phyloP scores from a whole-genome alignment of 148 eudicot genomes.

The Fagopyrum homotropicum region DNA sequence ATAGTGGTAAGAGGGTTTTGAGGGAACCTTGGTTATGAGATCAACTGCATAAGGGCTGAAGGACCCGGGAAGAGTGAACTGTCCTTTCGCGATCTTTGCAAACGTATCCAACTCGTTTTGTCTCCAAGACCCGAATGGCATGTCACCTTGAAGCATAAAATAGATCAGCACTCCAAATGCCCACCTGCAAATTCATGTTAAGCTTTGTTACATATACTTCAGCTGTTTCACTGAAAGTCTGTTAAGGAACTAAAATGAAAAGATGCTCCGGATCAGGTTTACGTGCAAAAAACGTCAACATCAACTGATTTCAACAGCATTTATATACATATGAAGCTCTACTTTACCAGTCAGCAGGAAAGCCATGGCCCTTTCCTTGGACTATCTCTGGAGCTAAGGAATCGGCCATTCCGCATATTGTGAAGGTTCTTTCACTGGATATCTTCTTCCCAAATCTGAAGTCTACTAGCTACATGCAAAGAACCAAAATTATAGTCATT shows the following conservation, averaged over 20 bases:
- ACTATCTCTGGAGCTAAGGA: constrained; percentile 95
- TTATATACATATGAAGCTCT: neutral
- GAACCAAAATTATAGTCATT: constrained; percentile 6
- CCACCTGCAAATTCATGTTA: constrained; percentile 61
- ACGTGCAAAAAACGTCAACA: neutral
- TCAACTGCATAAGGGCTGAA: constrained; percentile 67
- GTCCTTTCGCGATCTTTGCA: constrained; percentile 88
- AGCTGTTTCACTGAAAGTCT: no score
- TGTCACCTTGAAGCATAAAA: constrained; percentile 90
- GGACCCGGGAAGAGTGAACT: constrained; percentile 58
- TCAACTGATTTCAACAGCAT: neutral
- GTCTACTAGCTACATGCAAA: constrained; percentile 65
- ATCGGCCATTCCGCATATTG: constrained; percentile 85
- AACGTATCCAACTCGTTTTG: constrained; percentile 77
- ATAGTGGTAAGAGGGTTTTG: neutral
- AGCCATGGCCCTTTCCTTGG: constrained; percentile 84
- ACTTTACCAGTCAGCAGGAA: constrained; percentile 88
- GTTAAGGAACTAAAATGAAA: neutral
- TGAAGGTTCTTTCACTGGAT: constrained; percentile 69
- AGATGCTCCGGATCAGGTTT: neutral
- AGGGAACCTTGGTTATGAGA: constrained; percentile 68
- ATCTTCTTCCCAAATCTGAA: constrained; percentile 88
- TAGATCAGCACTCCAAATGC: constrained; percentile 84
- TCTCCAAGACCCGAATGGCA: constrained; percentile 99
- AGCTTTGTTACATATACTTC: neutral